Conservation (phyloP, 306 rosid species). For the Heteromeles arbutifolia region DNA sequence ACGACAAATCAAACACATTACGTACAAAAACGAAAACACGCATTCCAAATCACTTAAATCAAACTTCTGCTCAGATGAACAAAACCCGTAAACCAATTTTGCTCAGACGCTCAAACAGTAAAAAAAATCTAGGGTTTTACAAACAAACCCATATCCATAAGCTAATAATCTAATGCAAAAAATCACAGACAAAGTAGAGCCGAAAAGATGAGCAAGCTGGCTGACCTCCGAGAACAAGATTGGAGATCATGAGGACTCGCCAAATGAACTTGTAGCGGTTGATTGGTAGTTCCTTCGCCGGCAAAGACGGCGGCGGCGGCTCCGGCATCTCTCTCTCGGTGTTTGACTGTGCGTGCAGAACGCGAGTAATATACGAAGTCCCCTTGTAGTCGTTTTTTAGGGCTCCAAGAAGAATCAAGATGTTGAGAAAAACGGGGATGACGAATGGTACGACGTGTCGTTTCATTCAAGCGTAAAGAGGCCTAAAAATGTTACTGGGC, state of each 20-base stretch:
- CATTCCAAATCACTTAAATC: neutral
- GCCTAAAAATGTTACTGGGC: neutral
- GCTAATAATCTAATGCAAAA: neutral
- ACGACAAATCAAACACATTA: conserved; percentile 42
- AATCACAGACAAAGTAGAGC: neutral
- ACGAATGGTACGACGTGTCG: neutral
- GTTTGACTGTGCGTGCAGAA: neutral
- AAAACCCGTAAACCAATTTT: neutral
- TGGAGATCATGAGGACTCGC: conserved; percentile 70
- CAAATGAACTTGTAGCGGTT: conserved; percentile 61
- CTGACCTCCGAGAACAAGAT: conserved; percentile 78
- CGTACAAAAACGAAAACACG: conserved; percentile 9
- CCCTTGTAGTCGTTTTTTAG: neutral
- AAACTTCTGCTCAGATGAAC: neutral
- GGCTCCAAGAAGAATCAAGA: neutral
- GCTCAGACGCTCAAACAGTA: neutral
- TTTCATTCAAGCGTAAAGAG: neutral
- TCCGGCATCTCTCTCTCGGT: conserved; percentile 20
- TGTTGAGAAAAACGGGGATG: neutral
- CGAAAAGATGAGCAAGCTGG: neutral
- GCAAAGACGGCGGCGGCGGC: conserved; percentile 17
- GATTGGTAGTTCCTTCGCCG: conserved; percentile 31
- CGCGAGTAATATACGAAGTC: neutral
- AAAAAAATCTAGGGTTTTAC: neutral
- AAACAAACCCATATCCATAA: neutral